These are phyloP conservation scores for Russula virescens DNA, from an alignment of 768 basidiomycete genomes.

Conservation along the genomic window DNA sequence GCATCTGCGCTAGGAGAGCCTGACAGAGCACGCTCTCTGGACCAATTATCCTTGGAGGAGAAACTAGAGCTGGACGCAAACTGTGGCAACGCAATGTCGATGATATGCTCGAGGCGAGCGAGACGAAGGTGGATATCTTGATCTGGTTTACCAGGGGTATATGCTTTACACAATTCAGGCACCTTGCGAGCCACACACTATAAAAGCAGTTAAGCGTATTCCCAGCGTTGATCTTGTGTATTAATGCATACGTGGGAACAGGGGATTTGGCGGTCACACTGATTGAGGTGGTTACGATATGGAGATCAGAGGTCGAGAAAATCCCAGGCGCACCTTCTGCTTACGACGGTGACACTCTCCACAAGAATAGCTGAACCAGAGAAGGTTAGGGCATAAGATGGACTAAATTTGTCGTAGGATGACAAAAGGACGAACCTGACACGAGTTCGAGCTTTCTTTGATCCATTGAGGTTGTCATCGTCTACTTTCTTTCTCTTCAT, in stretches of 20 bases:
- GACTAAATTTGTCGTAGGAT: background rate
- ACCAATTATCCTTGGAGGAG: conserved; percentile 25
- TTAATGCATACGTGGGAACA: conserved; percentile 65
- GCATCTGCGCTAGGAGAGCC: conserved; percentile 51
- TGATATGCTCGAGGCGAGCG: conserved; percentile 71
- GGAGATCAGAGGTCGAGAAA: conserved; percentile 20
- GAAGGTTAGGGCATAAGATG: background rate
- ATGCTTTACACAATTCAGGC: conserved; percentile 81
- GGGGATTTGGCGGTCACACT: conserved; percentile 84
- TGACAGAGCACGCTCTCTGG: conserved; percentile 39
- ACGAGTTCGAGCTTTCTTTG: conserved; percentile 65
- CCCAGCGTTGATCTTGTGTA: conserved; percentile 12
- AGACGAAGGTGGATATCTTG: conserved; percentile 73
- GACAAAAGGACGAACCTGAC: conserved; percentile 51
- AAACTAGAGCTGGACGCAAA: conserved; percentile 46
- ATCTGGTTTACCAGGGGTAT: conserved; percentile 82
- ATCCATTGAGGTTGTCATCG: conserved; percentile 35
- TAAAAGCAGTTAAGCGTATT: conserved; percentile 18
- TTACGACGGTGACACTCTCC: conserved; percentile 86
- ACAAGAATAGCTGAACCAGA: conserved; percentile 60
- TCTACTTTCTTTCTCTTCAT: conserved; percentile 63
- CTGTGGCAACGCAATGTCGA: conserved; percentile 75
- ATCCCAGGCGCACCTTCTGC: conserved; percentile 55
- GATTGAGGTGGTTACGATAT: conserved; percentile 13
- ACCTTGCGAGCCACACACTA: conserved; percentile 83